Percentiles rank a stretch among this genome's conserved stretches.
Conservation (phyloP, 2,329 filamentous ascomycete species). For the Apiospora arundinis region DNA sequence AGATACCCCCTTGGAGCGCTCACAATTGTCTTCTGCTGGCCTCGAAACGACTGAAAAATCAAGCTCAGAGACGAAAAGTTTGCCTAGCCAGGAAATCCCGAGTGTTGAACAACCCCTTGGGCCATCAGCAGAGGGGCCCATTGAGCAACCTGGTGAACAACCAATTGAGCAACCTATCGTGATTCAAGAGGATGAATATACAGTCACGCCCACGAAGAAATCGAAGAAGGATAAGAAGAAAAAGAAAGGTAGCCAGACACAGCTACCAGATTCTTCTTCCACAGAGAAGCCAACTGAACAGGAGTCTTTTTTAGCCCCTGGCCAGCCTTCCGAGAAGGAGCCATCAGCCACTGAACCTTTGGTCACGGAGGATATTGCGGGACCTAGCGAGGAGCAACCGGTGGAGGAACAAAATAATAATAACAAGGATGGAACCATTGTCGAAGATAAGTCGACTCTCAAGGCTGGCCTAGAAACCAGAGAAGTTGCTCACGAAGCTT, state of each 20-base stretch:
- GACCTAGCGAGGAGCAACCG: conserved; percentile 21
- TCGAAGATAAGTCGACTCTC: conserved; percentile 20
- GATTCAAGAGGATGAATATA: conserved; percentile 33
- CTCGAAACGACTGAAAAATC: not conserved
- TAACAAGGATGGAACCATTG: conserved; percentile 21
- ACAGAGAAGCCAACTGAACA: conserved; percentile 7
- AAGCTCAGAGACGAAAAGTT: not conserved
- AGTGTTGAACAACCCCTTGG: not conserved
- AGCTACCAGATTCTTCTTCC: not conserved
- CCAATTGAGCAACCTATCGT: conserved; percentile 21
- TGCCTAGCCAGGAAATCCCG: not conserved
- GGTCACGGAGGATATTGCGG: conserved; percentile 18
- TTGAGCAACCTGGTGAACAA: not conserved
- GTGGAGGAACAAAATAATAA: conserved; percentile 11
- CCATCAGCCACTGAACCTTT: conserved; percentile 22
- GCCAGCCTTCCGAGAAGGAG: conserved; percentile 22
- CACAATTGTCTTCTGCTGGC: not conserved
- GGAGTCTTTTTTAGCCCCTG: conserved; percentile 21
- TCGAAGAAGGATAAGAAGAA: conserved; percentile 48
- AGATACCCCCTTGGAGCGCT: conserved; percentile 3
- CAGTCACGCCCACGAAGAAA: conserved; percentile 32
- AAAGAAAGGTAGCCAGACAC: conserved; percentile 11
- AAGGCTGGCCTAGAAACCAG: conserved; percentile 20
- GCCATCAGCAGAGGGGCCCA: too few species aligned
- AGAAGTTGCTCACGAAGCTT: conserved; percentile 18